Evolutionary conservation across 1,284 basidiomycete genomes (phyloP), one percentile per base, ranked within the genome.

Genomic region (Heterobasidion parviporum): DNA sequence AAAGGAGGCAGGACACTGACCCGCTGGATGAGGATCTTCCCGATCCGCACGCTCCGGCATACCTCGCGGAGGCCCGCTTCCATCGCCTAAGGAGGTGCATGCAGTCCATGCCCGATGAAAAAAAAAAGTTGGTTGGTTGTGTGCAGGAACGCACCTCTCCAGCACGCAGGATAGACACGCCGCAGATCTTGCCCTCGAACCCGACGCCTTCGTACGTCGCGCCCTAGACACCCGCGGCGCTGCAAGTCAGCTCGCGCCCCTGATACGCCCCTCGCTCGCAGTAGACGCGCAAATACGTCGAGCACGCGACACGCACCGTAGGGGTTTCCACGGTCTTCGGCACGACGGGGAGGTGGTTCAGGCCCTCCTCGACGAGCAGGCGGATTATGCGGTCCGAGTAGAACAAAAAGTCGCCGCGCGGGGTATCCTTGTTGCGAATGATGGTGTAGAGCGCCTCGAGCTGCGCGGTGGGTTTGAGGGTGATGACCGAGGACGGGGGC

Each of bases 401-500:
- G 75, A 99, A 99, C 63, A 99, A 83, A 68, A 99, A 99, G 70
- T 99, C 96, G 20, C 94, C 94, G 47, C 96, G 80, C 44, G 74
- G 81, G 1, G 93, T 94, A 56, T 84, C 81, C 72, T 87, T 91
- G 70, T 94, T 85, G 52, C 94, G 75, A 67, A 99, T 96, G 72
- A 98, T 96, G 14, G 97, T 98, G 72, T 97, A 90, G 16, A 98
- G 76, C 0, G 94, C 94, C 71, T 98, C 94, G 35, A 99, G 85
- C 73, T 97, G 94, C 2, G 89, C 84, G 0, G 94, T 98, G 63
- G 87, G 90, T 0, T 86, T 84, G 1, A 96, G 78, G 2, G 89
- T 92, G 67, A 87, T 85, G n/a, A 94, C 90, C 16, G 88, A 92
- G 0, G 85, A 77, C 12, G 90, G 90, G 7, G 46, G 46, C 10